phyloP scores from a whole-genome alignment of 768 basidiomycete genomes.

The Scleroderma bovista region DNA sequence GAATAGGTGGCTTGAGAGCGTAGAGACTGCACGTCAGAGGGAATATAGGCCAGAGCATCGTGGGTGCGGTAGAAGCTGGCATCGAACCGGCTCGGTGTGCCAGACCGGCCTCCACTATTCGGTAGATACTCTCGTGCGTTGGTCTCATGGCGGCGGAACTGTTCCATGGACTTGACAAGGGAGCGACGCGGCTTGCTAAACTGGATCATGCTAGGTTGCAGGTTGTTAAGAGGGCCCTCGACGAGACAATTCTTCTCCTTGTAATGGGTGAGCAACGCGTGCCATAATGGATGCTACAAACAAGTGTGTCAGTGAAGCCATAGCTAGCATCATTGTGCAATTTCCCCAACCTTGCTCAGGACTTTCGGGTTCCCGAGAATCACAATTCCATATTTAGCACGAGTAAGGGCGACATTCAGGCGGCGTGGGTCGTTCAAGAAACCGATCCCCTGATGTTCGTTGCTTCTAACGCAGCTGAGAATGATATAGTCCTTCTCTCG shows the following conservation, averaged over 20 bases:
- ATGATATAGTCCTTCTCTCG: slow-evolving; percentile 99
- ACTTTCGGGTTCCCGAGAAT: slow-evolving; percentile 99
- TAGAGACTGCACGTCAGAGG: slow-evolving; percentile 92
- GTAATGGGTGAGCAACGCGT: slow-evolving; percentile 96
- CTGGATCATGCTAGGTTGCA: slow-evolving; percentile 98
- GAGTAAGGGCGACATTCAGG: slow-evolving; percentile 92
- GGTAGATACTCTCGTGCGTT: slow-evolving; percentile 76
- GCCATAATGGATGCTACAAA: slow-evolving; percentile 92
- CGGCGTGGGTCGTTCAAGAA: slow-evolving; percentile 98
- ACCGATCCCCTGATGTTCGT: slow-evolving; percentile 99
- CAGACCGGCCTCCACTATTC: slow-evolving; percentile 51
- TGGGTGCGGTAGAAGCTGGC: slow-evolving; percentile 93
- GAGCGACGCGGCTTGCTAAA: slow-evolving; percentile 96
- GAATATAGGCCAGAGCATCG: slow-evolving; percentile 90
- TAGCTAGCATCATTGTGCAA: neutral
- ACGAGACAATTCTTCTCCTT: slow-evolving; percentile 93
- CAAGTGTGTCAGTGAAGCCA: slow-evolving; percentile 9
- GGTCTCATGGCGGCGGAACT: slow-evolving; percentile 90
- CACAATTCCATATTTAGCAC: slow-evolving; percentile 97
- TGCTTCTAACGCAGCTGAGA: slow-evolving; percentile 93
- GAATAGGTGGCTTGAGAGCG: slow-evolving; percentile 96
- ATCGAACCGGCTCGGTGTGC: slow-evolving; percentile 93
- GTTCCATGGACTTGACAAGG: slow-evolving; percentile 85
- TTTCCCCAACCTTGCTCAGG: slow-evolving; percentile 79
- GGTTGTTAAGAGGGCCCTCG: slow-evolving; percentile 92